Evolutionary conservation across 305 asterid genomes (phyloP).

Genomic region (Solanum hybrid): DNA sequence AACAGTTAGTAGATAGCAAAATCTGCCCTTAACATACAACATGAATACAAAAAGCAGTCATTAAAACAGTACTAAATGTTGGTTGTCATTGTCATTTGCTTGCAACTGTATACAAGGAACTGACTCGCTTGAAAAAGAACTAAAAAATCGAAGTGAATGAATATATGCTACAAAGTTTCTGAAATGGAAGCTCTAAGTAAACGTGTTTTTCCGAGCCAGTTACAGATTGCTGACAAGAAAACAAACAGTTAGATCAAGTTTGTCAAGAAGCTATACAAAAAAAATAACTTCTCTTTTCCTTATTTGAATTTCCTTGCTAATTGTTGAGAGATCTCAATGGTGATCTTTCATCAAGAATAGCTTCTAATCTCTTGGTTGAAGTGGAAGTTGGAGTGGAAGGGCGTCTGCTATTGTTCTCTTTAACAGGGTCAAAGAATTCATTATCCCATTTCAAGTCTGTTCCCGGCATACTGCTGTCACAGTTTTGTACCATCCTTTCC

Average conservation of each 20-base stretch:
- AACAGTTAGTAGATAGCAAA: neutral
- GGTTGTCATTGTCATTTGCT: neutral
- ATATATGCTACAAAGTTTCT: neutral
- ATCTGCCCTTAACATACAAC: neutral
- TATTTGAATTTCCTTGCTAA: conserved; percentile 1
- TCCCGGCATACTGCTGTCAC: neutral
- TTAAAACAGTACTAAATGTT: neutral
- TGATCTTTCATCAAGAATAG: conserved; percentile 41
- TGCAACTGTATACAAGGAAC: neutral
- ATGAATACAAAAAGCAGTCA: neutral
- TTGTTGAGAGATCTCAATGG: conserved; percentile 67
- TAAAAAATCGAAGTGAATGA: neutral
- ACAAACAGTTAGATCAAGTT: neutral
- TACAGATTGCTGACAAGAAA: neutral
- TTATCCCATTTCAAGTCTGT: conserved; percentile 15
- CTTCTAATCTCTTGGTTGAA: conserved; percentile 38
- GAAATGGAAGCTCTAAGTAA: neutral
- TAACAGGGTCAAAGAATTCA: conserved; percentile 26
- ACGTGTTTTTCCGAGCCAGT: neutral
- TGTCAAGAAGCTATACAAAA: conserved; percentile 8
- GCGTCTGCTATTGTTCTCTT: conserved; percentile 48
- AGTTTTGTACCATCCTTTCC: conserved; percentile 30
- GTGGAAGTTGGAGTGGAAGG: conserved; percentile 6
- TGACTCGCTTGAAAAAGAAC: neutral
- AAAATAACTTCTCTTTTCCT: neutral